Evolutionary conservation across 2,329 filamentous ascomycete species (phyloP).

Genomic region (Apiospora marii): DNA sequence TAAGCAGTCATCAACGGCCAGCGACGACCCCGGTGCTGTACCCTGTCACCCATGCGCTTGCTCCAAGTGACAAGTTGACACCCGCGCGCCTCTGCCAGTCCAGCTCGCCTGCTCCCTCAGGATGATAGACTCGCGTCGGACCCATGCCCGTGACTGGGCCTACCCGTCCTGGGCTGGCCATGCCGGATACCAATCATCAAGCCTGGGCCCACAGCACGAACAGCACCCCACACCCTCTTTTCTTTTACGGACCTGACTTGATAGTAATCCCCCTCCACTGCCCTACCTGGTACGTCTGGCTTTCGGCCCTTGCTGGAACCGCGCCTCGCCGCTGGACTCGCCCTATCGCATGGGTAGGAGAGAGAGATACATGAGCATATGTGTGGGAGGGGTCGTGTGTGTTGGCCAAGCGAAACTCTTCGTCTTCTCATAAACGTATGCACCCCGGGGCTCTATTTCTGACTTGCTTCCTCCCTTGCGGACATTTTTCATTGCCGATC

Average conservation of each 20-base stretch:
- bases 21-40: neutral
- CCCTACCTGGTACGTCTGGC: neutral
- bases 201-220: too few relatives aligned
- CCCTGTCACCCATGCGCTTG: neutral
- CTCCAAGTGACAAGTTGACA: neutral
- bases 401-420: neutral
- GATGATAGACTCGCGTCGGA: neutral
- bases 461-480: neutral
- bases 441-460: constrained; percentile 2
- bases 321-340: neutral
- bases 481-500: neutral
- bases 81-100: neutral
- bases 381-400: neutral
- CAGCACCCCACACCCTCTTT: neutral
- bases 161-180: neutral
- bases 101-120: neutral
- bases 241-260: neutral
- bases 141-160: neutral
- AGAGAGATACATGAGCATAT: neutral
- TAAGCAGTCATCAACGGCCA: neutral
- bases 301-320: neutral
- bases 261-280: neutral
- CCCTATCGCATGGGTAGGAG: neutral
- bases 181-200: neutral
- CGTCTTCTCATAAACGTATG: neutral